Evolutionary conservation across 495 filamentous ascomycete species (phyloP), one percentile per base, ranked within the genome.

Genomic region (Xylaria intraflava): DNA sequence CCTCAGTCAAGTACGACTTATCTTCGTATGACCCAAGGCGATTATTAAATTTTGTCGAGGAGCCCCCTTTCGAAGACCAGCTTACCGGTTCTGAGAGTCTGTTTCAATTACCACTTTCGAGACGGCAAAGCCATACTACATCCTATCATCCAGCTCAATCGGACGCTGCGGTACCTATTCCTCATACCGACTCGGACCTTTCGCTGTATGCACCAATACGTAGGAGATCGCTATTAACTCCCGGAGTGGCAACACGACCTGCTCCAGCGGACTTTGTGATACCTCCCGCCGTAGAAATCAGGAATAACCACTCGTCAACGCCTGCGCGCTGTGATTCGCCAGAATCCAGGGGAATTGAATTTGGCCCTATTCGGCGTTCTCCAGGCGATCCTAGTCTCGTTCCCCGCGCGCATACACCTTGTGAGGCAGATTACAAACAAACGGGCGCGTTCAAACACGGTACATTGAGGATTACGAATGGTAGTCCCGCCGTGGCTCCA

Each of bases 401-500:
- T 20, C 67, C 65, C 22, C 71, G 75, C 27, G 73, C 64, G 22
- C 57, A 69, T 27, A 78, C 75, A 6, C 75, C 75, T 3, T 70
- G 66, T 23, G 74, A 76, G 42, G 62, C 69, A 14, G 65, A 75
- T n/a, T 79, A 79, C 49, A 68, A 70, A 58, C 76, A 78, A 20
- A 76, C 79, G 50, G 80, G 80, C 20, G 80, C 72, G 20, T 83
- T 81, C 59, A 83, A 82, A 58, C 70, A 78, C 19, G 80, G 80
- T 2, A 78, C 78, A 5, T 61, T 83, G 51, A 72, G 78, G 45
- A 82, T 83, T 49, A 77, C 73, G 23, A 83, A 83, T 60, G 80
- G 80, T 17, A 75, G 71, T 26, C 70, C 73, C 8, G 70, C 69
- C 33, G 65, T 62, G 46, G 63, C 59, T 23, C 64, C 64, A 30